Conservation (phyloP, 2,329 filamentous ascomycete genomes). For the Basipetospora chlamydospora region DNA sequence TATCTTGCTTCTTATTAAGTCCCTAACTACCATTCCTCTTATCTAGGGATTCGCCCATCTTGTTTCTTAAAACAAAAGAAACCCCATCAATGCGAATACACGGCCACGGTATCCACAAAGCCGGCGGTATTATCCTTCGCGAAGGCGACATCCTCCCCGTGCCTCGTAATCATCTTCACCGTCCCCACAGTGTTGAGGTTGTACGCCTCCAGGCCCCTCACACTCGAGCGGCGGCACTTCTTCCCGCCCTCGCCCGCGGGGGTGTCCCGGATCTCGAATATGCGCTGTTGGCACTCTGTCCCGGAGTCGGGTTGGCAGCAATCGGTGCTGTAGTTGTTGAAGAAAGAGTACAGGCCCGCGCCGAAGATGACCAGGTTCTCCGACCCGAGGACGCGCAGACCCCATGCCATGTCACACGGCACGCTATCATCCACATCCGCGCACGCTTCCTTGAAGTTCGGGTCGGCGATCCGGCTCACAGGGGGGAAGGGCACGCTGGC, state of each 20-base stretch:
- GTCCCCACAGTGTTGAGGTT: constrained; percentile 31
- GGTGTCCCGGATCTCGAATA: constrained; percentile 16
- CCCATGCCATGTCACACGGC: constrained; percentile 47
- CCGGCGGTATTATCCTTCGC: constrained; percentile 23
- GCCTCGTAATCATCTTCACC: constrained; percentile 22
- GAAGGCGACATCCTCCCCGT: constrained; percentile 19
- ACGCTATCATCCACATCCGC: constrained; percentile 14
- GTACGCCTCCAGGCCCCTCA: constrained; percentile 17
- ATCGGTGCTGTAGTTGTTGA: constrained; percentile 42
- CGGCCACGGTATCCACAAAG: constrained; percentile 22
- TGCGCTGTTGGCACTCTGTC: constrained; percentile 30
- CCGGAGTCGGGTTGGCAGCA: constrained; percentile 27
- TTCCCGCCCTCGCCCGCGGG: constrained; percentile 8
- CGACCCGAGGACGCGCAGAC: constrained; percentile 43
- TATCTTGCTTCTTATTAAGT: too few relatives aligned
- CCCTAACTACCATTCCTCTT: too few relatives aligned
- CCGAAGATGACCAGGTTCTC: constrained; percentile 44
- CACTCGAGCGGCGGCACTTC: background rate
- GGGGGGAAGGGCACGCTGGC: constrained; percentile 41
- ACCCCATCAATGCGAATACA: constrained; percentile 9
- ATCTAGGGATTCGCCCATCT: too few relatives aligned
- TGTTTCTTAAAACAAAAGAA: too few relatives aligned
- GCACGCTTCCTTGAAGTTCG: constrained; percentile 35
- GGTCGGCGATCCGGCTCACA: constrained; percentile 29
- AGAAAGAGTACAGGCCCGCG: constrained; percentile 54